Evolutionary conservation across 202 grass and related monocot species (phyloP).

Genomic region (Panicum hallii): DNA sequence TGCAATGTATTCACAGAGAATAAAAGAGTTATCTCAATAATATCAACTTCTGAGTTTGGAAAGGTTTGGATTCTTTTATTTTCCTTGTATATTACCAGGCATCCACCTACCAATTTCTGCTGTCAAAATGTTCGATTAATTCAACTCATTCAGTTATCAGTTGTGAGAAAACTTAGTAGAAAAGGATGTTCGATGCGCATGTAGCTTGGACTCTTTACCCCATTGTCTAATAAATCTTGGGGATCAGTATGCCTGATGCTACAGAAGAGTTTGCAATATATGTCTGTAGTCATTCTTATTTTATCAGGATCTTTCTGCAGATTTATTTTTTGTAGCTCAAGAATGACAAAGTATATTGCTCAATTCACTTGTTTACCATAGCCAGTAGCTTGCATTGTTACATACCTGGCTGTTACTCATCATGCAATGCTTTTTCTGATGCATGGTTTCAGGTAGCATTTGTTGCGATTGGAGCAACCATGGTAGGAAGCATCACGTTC

Average conservation of each 20-base stretch:
- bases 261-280: neutral
- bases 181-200: conserved; percentile 1
- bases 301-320: neutral
- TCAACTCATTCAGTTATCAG: neutral
- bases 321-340: neutral
- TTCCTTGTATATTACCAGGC: neutral
- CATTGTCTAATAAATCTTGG: neutral
- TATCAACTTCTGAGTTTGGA: conserved; percentile 87
- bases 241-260: neutral
- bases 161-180: neutral
- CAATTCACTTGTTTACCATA: neutral
- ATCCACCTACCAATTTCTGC: neutral
- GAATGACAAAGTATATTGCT: neutral
- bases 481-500: conserved; percentile 94
- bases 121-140: neutral
- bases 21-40: conserved; percentile 85
- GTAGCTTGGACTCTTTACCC: conserved; percentile 4
- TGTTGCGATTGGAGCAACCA: conserved; percentile 97
- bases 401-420: neutral
- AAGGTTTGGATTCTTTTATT: conserved; percentile 63
- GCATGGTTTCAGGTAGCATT: conserved; percentile 77
- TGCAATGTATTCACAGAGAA: conserved; percentile 99
- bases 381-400: neutral
- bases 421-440: conserved; percentile 16
- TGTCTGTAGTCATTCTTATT: neutral